Evolutionary conservation across 768 basidiomycete genomes (phyloP).

Genomic region (Lactifluus rugatus): DNA sequence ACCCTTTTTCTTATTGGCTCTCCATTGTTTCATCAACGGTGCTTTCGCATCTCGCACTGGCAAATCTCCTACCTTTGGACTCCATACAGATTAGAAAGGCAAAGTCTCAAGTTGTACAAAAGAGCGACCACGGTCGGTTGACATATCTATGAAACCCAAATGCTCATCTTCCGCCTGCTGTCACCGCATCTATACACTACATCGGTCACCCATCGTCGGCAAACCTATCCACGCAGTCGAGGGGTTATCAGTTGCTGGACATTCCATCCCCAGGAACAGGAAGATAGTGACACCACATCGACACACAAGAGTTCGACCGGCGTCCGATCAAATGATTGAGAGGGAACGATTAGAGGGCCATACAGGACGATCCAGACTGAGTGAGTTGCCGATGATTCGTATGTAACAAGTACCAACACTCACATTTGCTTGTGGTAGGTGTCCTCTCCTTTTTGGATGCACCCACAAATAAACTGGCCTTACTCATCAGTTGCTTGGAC

Average conservation of each 20-base stretch:
- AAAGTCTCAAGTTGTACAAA: conserved; percentile 31
- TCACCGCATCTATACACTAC: conserved; percentile 25
- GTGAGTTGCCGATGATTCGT: conserved; percentile 27
- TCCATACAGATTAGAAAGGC: conserved; percentile 23
- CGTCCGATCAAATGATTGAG: conserved; percentile 54
- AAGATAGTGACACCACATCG: conserved; percentile 28
- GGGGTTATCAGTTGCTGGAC: conserved; percentile 45
- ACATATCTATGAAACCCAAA: conserved; percentile 22
- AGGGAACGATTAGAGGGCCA: conserved; percentile 38
- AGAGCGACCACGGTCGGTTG: conserved; percentile 27
- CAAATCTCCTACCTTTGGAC: conserved; percentile 26
- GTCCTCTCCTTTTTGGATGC: conserved; percentile 65
- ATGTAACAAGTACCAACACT: not conserved
- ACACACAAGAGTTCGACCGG: conserved; percentile 42
- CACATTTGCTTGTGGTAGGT: conserved; percentile 30
- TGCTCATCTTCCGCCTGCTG: conserved; percentile 18
- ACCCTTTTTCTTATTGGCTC: conserved; percentile 9
- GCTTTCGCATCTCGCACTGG: conserved; percentile 28
- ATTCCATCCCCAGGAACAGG: conserved; percentile 25
- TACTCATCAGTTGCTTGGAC: conserved; percentile 71
- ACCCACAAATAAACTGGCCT: conserved; percentile 71
- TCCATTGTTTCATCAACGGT: conserved; percentile 17
- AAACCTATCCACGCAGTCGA: conserved; percentile 35
- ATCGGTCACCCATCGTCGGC: conserved; percentile 2
- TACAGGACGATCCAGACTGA: conserved; percentile 45